Base-by-base conservation (phyloP, 2,329 filamentous ascomycete genomes). In the Bipolaris sorokiniana region DNA sequence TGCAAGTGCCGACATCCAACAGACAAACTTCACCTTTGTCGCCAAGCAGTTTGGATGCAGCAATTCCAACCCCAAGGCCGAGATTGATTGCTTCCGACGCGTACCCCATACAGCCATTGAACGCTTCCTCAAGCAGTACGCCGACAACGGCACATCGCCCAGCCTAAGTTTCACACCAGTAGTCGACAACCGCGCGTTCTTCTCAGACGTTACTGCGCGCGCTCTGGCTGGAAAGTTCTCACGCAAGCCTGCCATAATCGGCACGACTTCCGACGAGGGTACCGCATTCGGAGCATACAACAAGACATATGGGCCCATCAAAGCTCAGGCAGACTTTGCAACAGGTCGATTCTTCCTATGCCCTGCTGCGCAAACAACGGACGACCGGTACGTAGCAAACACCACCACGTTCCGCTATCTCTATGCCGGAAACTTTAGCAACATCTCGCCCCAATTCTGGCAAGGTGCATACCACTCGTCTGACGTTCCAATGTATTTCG, bases 21-120 rank as follows among this genome's bases (percentile, higher is more conserved):
- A 75, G 15, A 66, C 67, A 7, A 78, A 78, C 61, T 79, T 79
- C 62, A 75, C 73, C 1, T 75, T 69, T 34, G 73, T 79, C 1
- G 77, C 77, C 6, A 59, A 63, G 7, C 64, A 73, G 1, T 66
- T 79, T 10, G 76, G 72, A 1, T 79, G 78, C 48, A 59, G 50
- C 16, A 59, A 59, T 49, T 33, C 61, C 18, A 59, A 65, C 15
- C 50, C 65, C 2, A 42, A 54, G 23, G 65, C 59, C 0, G 72
- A 78, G 54, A 58, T 80, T 3, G 66, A 67, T 1, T 80, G 78
- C 56, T 70, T 80, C 56, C 69, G 73, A 20, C 63, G 68, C 1
- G 65, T 79, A 0, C 62, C 68, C 7, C 68, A 54, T 9, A 18
- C 58, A 3, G 59, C 63, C 6, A 74, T 79, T 15, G 67, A 69